phyloP scores from a whole-genome alignment of 768 basidiomycete species.

The Rhodotorula sphaerocarpa region DNA sequence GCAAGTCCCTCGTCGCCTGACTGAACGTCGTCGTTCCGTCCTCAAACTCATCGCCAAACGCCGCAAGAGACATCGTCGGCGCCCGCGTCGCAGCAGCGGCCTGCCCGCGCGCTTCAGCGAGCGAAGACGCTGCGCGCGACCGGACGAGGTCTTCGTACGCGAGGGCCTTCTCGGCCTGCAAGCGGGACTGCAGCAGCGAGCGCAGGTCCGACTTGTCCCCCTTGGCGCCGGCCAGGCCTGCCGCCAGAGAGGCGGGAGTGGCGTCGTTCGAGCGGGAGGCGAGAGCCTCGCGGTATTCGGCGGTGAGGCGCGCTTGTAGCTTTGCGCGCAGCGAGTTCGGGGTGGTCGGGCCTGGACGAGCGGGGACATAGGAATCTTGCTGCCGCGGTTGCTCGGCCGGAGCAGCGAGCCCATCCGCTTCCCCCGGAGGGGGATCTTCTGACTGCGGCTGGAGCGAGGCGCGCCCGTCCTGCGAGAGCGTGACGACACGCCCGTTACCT shows the following conservation, averaged over 20 bases:
- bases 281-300: conserved; percentile 31
- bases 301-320: conserved; percentile 18
- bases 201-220: conserved; percentile 12
- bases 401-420: neutral
- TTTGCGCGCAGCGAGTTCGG: conserved; percentile 5
- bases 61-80: neutral
- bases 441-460: neutral
- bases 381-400: neutral
- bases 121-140: neutral
- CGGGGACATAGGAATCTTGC: conserved; percentile 16
- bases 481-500: conserved; percentile 19
- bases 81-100: neutral
- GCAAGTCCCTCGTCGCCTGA: conserved; percentile 13
- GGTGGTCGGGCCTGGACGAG: neutral
- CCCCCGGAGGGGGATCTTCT: neutral
- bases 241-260: neutral
- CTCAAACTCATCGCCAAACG: neutral
- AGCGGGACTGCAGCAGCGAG: neutral
- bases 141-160: conserved; percentile 15
- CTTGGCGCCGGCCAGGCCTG: too few relatives aligned
- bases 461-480: conserved; percentile 2
- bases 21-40: conserved; percentile 4
- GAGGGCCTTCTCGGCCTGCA: conserved; percentile 22
- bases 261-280: neutral
- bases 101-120: too few relatives aligned